Conservation (phyloP, 1,284 basidiomycete species). For the Leucoagaricus sp. region DNA sequence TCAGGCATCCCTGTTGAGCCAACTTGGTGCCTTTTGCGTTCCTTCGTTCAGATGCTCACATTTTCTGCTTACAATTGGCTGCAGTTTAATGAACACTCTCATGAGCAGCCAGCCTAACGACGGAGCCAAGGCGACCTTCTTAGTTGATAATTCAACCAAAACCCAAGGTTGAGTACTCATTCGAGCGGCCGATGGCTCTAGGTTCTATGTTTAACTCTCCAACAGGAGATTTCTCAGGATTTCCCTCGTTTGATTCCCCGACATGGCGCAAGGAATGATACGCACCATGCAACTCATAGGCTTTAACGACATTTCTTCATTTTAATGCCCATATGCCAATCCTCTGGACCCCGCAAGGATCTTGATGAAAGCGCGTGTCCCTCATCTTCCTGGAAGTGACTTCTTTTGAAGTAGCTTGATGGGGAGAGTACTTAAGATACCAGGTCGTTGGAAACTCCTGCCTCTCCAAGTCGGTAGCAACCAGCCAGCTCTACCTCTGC, state of each 20-base stretch:
- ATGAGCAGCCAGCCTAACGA: too few relatives aligned
- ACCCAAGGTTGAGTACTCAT: too few relatives aligned
- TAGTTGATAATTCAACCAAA: background rate
- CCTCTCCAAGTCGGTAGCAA: too few relatives aligned
- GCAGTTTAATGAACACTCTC: too few relatives aligned
- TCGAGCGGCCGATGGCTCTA: background rate
- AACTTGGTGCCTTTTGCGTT: too few relatives aligned
- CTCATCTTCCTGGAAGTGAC: background rate
- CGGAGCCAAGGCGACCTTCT: background rate
- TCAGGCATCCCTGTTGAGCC: background rate
- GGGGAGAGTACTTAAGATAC: slow-evolving; percentile 3
- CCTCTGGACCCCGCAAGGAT: background rate
- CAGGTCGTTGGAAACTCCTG: too few relatives aligned
- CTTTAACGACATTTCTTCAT: background rate
- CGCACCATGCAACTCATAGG: background rate
- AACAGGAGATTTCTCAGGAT: slow-evolving; percentile 10
- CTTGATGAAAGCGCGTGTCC: slow-evolving; percentile 10
- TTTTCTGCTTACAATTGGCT: too few relatives aligned
- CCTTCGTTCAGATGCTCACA: too few relatives aligned
- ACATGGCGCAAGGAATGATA: background rate
- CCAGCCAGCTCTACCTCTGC: background rate
- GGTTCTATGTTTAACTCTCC: background rate
- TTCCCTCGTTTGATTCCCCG: background rate
- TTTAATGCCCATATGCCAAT: background rate
- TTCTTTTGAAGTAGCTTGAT: background rate